Evolutionary conservation across 1,284 basidiomycete genomes (phyloP), one percentile per base, ranked within the genome.

Genomic region (Ustilago hordei): DNA sequence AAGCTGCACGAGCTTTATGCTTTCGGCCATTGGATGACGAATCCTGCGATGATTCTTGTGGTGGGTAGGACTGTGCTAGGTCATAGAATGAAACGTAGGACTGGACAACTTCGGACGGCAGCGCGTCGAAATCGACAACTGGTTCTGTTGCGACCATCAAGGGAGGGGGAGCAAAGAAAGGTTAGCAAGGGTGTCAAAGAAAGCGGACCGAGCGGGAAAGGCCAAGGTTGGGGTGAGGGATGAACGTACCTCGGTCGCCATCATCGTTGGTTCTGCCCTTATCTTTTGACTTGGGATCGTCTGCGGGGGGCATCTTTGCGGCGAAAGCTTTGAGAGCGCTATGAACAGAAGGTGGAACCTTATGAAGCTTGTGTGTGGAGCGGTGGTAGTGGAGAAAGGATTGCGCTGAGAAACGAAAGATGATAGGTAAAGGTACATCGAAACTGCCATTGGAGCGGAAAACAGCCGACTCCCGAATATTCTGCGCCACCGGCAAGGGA

Each of bases 51-150:
- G 75, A 69, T 4, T 79, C 74, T 36, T 63, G 69, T 4, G 81
- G 81, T 31, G 81, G 81, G 52, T 72, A 82, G 11, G 76, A 55
- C 19, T 60, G 66, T 8, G 81, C 79, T 7, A 82, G 70, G 43
- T 82, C 72, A 60, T 66, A 82, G 55, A 79, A 76, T 12, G 81
- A 73, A 43, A 82, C 60, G 63, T 82, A 82, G 0, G 79, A 73
- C 48, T 82, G 74, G 2, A 82, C 55, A 0, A 78, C 81, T 36
- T 72, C 70, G 52, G 79, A 50, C 8, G 81, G 64, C 4, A 82
- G 61, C 2, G 73, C 71, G 34, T 76, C 52, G 47, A 82, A 82
- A 70, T 82, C 81, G 55, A 82, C 66, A 5, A 79, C 69, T 3
- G 70, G 55, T n/a, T 80, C 78, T 71, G 58, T 58, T 28, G 5